Evolutionary conservation across 1,139 yeast species (phyloP), one percentile per base, ranked within the genome.

Genomic region (Dujonia santamariae): DNA sequence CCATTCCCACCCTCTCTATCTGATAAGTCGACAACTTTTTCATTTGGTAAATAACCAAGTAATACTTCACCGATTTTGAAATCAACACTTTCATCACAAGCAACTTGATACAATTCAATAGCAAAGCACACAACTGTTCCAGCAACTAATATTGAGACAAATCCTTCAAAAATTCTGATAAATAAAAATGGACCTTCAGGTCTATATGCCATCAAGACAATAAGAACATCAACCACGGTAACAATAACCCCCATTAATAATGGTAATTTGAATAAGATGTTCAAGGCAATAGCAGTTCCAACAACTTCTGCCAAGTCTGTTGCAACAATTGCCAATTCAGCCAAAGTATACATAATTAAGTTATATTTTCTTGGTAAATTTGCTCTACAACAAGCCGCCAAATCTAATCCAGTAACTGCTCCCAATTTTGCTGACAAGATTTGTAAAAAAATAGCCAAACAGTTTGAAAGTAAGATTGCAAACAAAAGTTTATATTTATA

Each of bases 271-370:
- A 90, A 80, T 30, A 92, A 61, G 43, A 90, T 88, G 43, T 92
- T 84, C 39, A 90, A 69, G 1, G 97, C 85, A 36, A 90, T 83
- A 4, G 96, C 96, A 3, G 96, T 85, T 9, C 97, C 97, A 12
- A 88, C 90, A 21, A 88, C 95, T 54, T 88, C 96, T 0, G 97
- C 96, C 47, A 88, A 68, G 54, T 88, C 97, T 0, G 97, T 88
- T 4, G 96, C 96, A 28, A 88, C 80, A 38, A 88, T 90, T 15
- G 97, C 95, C 18, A 85, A 60, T 51, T 90, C 97, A 0, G 96
- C 92, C 51, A 86, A 72, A 1, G 75, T 50, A 53, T 87, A 90
- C 2, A 88, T 67, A 14, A 73, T 47, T 19, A 82, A 49, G 50
- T 86, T 85, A 31, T 81, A 51, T 60, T 73, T 72, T 26, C 61